These are phyloP conservation scores for Rosellinia necatrix DNA, from an alignment of 2,329 filamentous ascomycete species.

Conservation along the genomic window DNA sequence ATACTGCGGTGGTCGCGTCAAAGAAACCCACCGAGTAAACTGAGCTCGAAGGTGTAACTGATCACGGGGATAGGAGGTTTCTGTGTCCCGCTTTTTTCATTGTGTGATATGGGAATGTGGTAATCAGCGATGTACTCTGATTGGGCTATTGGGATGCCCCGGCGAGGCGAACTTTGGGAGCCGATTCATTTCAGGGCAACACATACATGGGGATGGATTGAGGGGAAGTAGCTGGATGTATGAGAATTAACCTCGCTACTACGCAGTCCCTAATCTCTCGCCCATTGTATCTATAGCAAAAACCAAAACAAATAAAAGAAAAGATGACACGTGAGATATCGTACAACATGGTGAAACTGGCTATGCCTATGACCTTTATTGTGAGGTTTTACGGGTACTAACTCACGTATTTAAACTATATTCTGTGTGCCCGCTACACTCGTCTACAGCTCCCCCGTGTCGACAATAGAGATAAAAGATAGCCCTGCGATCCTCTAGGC, in stretches of 20 bases:
- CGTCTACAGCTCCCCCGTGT: no score
- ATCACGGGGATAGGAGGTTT: conserved; percentile 18
- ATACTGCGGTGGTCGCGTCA: conserved; percentile 10
- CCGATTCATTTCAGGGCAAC: conserved; percentile 17
- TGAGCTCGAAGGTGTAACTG: conserved; percentile 14
- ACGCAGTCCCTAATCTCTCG: conserved; percentile 22
- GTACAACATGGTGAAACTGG: no score
- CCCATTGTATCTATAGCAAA: conserved; percentile 38
- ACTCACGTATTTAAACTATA: no score
- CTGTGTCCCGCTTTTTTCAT: conserved; percentile 18
- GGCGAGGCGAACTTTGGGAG: conserved; percentile 11
- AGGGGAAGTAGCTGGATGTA: conserved; percentile 31
- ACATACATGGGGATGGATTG: conserved; percentile 30
- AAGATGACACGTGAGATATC: no score
- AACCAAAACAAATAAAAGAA: conserved; percentile 30
- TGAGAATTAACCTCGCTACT: conserved; percentile 22
- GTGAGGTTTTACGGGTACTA: no score
- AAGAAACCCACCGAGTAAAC: conserved; percentile 7
- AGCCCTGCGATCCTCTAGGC: no score
- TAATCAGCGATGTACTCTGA: conserved; percentile 20
- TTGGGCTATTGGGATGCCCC: conserved; percentile 24
- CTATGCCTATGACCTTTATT: no score
- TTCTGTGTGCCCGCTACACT: no score
- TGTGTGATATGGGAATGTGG: conserved; percentile 26
- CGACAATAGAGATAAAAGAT: no score